Base-by-base conservation (phyloP, 2,329 filamentous ascomycete species). In the Tolypocladium paradoxum region DNA sequence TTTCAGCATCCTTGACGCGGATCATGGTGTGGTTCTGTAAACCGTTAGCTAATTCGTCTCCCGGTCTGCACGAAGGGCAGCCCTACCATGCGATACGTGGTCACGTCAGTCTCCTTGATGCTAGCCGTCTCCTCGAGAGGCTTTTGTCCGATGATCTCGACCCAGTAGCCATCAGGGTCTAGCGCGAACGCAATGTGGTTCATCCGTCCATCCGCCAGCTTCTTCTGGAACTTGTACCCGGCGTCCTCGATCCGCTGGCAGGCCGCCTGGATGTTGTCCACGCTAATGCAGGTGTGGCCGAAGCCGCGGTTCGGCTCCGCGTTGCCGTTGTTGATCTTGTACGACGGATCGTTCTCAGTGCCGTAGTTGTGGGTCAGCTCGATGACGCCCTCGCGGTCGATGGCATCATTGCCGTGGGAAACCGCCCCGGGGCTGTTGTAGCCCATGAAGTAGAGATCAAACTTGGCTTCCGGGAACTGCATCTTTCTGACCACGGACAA, bases 171-270 rank as follows among this genome's bases (percentile, higher is more conserved):
- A 68, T 96, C 89, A 0, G 90, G 90, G 61, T 95, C 90, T 52
- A 96, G 80, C 2, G 79, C 91, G 66, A 97, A 97, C 1, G 92
- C 93, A 64, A 97, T 95, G 64, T 88, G 73, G 64, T 79, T 80
- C 88, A 95, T 95, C 54, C 85, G 80, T 2, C 93, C 93, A 60
- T 97, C 92, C 0, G 83, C 83, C 54, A 97, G 76, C 73, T 89
- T 95, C 82, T 97, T 97, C 77, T 97, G 90, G 73, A 97, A 99
- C 57, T 80, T 81, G 73, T 96, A 96, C 0, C 91, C 91, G 7
- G 87, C 90, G 65, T 92, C 87, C 69, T 95, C 90, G 56, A 99
- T 79, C 54, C 91, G 81, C 74, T 90, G 76, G 75, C 93, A 97
- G 2, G 92, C 91, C 3, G 87, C 89, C 73, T 95, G 88, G 57